Conservation (phyloP, 2,329 filamentous ascomycete species). For the Talaromyces piceae region DNA sequence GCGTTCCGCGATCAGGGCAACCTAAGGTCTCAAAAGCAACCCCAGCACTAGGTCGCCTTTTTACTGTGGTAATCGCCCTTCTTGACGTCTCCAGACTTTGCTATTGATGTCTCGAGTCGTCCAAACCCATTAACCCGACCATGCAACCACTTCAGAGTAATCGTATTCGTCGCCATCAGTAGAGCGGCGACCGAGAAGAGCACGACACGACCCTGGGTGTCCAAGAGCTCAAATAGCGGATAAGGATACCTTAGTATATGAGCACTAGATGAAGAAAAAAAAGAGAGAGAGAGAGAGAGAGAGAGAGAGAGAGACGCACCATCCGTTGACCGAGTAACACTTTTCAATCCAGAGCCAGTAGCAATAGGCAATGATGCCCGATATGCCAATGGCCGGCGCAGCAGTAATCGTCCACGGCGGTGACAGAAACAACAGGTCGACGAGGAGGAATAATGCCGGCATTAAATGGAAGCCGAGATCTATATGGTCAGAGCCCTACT, state of each 20-base stretch:
- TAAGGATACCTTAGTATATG: slow-evolving; percentile 64
- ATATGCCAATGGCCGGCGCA: slow-evolving; percentile 44
- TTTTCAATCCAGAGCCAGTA: slow-evolving; percentile 61
- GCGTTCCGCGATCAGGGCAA: too few relatives aligned
- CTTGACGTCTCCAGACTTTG: slow-evolving; percentile 24
- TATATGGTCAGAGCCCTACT: slow-evolving; percentile 8
- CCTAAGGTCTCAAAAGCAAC: neutral
- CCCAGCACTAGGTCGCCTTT: neutral
- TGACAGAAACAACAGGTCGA: slow-evolving; percentile 51
- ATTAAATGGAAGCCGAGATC: slow-evolving; percentile 45
- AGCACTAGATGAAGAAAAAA: slow-evolving; percentile 10
- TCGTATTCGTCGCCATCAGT: slow-evolving; percentile 64
- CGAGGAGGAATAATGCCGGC: slow-evolving; percentile 46
- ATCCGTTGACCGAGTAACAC: slow-evolving; percentile 53
- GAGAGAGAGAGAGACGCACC: slow-evolving; percentile 29
- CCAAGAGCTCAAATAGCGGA: slow-evolving; percentile 67
- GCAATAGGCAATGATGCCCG: slow-evolving; percentile 45
- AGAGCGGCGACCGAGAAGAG: slow-evolving; percentile 64
- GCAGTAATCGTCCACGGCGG: slow-evolving; percentile 54
- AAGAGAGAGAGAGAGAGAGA: neutral
- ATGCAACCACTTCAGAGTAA: slow-evolving; percentile 63
- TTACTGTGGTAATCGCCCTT: slow-evolving; percentile 14
- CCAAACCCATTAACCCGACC: slow-evolving; percentile 40
- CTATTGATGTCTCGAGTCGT: slow-evolving; percentile 14
- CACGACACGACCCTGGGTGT: slow-evolving; percentile 56